These are phyloP conservation scores for Chionographis japonica DNA, from an alignment of 106 monocot genomes.

Conservation along the genomic window DNA sequence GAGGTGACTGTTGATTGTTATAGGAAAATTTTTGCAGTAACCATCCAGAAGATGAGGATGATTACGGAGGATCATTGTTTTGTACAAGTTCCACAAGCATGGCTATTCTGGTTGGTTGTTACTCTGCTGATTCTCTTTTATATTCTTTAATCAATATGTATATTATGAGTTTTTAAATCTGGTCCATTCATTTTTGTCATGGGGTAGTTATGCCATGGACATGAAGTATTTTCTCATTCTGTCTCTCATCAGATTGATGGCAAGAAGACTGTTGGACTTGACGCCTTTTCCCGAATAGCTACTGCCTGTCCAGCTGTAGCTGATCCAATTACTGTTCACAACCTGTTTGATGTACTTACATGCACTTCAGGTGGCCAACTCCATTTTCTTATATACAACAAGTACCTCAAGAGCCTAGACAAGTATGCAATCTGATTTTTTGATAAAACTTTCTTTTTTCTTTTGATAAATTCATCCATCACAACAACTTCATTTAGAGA, in stretches of 20 bases:
- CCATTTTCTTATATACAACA: conserved; percentile 90
- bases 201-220: not conserved
- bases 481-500: too few species aligned
- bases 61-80: conserved; percentile 70
- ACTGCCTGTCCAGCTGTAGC: conserved; percentile 76
- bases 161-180: not conserved
- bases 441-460: too few species aligned
- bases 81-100: conserved; percentile 61
- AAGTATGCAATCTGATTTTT: conserved; percentile 49
- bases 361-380: conserved; percentile 57
- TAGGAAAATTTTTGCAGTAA: conserved; percentile 37
- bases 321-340: conserved; percentile 79
- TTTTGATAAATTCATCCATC: too few species aligned
- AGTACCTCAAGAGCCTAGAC: conserved; percentile 74
- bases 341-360: conserved; percentile 88
- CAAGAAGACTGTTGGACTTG: conserved; percentile 65
- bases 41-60: conserved; percentile 45
- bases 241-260: conserved; percentile 56
- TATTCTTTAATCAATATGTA: not conserved
- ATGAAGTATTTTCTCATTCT: not conserved
- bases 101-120: conserved; percentile 71
- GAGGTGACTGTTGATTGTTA: conserved; percentile 9
- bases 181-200: too few species aligned
- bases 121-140: not conserved
- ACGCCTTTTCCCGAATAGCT: conserved; percentile 77